phyloP scores from a whole-genome alignment of 2,329 filamentous ascomycete species.

The Exophiala dermatitidis region DNA sequence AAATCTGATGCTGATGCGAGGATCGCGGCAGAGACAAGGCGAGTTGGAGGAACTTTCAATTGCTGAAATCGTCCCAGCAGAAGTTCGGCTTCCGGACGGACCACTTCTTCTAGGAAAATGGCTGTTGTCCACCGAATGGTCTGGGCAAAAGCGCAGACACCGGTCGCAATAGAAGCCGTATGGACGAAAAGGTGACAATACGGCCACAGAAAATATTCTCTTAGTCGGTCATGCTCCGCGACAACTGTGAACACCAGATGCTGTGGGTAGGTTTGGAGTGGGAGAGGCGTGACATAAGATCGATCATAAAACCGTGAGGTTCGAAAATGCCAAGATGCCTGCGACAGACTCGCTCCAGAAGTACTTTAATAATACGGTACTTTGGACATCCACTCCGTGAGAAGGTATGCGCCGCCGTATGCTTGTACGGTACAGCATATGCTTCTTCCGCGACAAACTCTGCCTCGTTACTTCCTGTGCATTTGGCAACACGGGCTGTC shows the following conservation, averaged over 20 bases:
- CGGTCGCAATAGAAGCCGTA: too few relatives aligned
- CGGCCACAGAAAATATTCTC: not conserved
- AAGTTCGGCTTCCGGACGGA: too few relatives aligned
- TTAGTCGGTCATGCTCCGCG: not conserved
- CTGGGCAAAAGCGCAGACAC: not conserved
- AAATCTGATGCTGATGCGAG: too few relatives aligned
- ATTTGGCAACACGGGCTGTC: not conserved
- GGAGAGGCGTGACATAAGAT: constrained; percentile 6
- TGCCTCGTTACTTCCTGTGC: not conserved
- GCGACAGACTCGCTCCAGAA: not conserved
- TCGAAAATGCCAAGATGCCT: constrained; percentile 11
- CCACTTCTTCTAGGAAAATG: not conserved
- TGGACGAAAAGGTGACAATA: not conserved
- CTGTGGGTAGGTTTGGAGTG: not conserved
- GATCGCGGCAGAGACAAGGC: not conserved
- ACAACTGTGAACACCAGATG: not conserved
- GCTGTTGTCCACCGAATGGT: not conserved
- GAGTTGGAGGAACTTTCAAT: not conserved
- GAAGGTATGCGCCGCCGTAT: not conserved
- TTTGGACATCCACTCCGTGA: not conserved
- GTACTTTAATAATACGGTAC: too few relatives aligned
- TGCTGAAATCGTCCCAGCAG: too few relatives aligned
- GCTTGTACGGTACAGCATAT: not conserved
- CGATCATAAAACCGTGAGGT: constrained; percentile 8
- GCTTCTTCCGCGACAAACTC: not conserved